These are phyloP conservation scores for Porogramme epimiltina DNA, from an alignment of 1,284 basidiomycete species.

Conservation along the genomic window DNA sequence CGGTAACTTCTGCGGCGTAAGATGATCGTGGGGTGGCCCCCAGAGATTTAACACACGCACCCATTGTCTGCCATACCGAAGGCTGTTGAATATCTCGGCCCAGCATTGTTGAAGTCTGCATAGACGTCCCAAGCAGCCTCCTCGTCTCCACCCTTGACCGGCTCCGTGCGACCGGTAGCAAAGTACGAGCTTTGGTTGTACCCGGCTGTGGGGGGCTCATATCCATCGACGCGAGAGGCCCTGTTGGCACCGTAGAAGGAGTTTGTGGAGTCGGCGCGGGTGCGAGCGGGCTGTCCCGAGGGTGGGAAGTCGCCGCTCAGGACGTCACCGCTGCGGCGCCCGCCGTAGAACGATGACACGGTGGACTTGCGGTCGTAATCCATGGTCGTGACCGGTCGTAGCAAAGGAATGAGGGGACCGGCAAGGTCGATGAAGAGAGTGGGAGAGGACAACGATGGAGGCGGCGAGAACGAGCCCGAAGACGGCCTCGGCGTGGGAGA, in stretches of 20 bases:
- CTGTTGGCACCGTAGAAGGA: conserved; percentile 56
- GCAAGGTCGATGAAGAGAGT: neutral
- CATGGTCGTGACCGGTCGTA: conserved; percentile 31
- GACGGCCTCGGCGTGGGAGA: neutral
- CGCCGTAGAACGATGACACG: conserved; percentile 76
- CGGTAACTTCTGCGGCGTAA: conserved; percentile 46
- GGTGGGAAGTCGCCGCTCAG: conserved; percentile 55
- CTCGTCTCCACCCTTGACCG: conserved; percentile 74
- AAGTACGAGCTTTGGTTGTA: conserved; percentile 72
- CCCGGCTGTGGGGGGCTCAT: conserved; percentile 51
- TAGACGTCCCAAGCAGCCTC: conserved; percentile 78
- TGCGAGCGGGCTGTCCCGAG: conserved; percentile 36
- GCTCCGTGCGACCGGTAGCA: conserved; percentile 66
- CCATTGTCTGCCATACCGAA: conserved; percentile 44
- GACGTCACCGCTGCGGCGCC: conserved; percentile 56
- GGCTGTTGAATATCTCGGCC: conserved; percentile 74
- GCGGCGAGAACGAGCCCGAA: conserved; percentile 3
- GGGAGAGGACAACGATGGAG: conserved; percentile 1
- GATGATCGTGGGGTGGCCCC: neutral
- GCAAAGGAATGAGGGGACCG: neutral
- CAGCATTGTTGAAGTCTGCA: conserved; percentile 89
- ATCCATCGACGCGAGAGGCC: conserved; percentile 44
- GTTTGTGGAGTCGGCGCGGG: conserved; percentile 65
- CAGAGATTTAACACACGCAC: conserved; percentile 32
- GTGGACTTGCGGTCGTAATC: conserved; percentile 70